Percentiles rank a stretch among this genome's conserved stretches.
Evolutionary conservation across 1,284 basidiomycete species (phyloP).

Genomic region (Pseudozyma sp.): DNA sequence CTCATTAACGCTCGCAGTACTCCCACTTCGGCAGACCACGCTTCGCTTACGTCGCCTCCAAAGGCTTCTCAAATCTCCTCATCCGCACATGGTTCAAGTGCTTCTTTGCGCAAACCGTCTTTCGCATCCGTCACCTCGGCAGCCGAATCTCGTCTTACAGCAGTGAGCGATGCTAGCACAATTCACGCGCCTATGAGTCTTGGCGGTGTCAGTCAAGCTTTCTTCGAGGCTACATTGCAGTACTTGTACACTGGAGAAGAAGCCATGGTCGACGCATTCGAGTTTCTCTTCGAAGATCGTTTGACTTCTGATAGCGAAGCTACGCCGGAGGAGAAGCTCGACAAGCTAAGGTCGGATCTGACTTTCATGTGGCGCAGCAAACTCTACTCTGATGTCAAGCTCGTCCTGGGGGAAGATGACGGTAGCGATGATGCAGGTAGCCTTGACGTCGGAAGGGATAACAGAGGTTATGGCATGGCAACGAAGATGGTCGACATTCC

Average conservation of each 20-base stretch:
- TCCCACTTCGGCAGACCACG: neutral
- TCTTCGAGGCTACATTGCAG: slow-evolving; percentile 58
- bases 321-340: slow-evolving; percentile 79
- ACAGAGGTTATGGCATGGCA: neutral
- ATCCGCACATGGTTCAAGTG: slow-evolving; percentile 3
- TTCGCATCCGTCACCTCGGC: slow-evolving; percentile 35
- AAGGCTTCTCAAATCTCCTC: slow-evolving; percentile 24
- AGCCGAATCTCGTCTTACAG: slow-evolving; percentile 21
- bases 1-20: slow-evolving; percentile 19
- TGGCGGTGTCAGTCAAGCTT: slow-evolving; percentile 45
- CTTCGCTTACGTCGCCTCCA: slow-evolving; percentile 15
- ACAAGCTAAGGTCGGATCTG: slow-evolving; percentile 77
- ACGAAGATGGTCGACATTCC: slow-evolving; percentile 47
- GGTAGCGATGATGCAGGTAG: slow-evolving; percentile 2
- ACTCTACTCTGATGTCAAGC: slow-evolving; percentile 59
- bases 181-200: slow-evolving; percentile 52
- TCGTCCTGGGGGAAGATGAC: slow-evolving; percentile 51
- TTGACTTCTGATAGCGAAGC: slow-evolving; percentile 67
- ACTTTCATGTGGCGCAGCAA: slow-evolving; percentile 66
- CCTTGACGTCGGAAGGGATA: neutral
- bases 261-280: slow-evolving; percentile 55
- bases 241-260: slow-evolving; percentile 65
- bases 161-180: slow-evolving; percentile 48
- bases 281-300: slow-evolving; percentile 59
- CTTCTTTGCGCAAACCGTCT: slow-evolving; percentile 26